Conservation (phyloP, 257 asterid genomes). For the Fraxinus excelsior region DNA sequence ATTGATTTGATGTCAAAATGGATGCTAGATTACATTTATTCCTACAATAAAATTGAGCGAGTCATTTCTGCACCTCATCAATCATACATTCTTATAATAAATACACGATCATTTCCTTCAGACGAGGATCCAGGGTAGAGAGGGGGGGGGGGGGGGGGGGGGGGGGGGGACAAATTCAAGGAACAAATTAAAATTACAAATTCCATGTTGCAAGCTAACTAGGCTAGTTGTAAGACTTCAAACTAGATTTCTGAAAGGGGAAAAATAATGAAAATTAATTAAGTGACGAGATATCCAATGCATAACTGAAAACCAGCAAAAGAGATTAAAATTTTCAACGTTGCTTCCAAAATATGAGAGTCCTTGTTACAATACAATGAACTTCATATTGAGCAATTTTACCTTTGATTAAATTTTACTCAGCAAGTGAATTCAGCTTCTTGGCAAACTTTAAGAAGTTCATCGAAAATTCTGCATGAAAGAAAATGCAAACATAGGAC, state of each 20-base stretch:
- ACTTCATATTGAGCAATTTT: conserved; percentile 31
- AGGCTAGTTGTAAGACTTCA: conserved; percentile 21
- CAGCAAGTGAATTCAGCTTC: conserved; percentile 60
- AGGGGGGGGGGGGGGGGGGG: no score
- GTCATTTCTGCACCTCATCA: neutral
- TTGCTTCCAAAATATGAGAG: conserved; percentile 25
- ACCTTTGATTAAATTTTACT: conserved; percentile 39
- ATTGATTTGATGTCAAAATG: neutral
- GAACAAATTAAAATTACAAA: no score
- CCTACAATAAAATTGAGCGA: neutral
- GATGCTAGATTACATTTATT: neutral
- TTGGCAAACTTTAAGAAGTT: conserved; percentile 55
- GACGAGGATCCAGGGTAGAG: no score
- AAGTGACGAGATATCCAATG: conserved; percentile 13
- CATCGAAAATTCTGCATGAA: conserved; percentile 63
- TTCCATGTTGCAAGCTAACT: conserved; percentile 30
- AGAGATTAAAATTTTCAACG: conserved; percentile 17
- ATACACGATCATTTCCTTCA: no score
- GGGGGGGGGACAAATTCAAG: no score
- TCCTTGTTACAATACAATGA: conserved; percentile 29
- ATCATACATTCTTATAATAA: neutral
- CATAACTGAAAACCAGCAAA: conserved; percentile 22
- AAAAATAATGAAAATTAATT: neutral
- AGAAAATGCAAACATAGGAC: conserved; percentile 38
- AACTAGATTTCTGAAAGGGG: conserved; percentile 21